A percentile compares a stretch with the other conserved stretches of the same genome.
phyloP scores from a whole-genome alignment of 2,329 filamentous ascomycete species.

The Calonectria ilicicola region DNA sequence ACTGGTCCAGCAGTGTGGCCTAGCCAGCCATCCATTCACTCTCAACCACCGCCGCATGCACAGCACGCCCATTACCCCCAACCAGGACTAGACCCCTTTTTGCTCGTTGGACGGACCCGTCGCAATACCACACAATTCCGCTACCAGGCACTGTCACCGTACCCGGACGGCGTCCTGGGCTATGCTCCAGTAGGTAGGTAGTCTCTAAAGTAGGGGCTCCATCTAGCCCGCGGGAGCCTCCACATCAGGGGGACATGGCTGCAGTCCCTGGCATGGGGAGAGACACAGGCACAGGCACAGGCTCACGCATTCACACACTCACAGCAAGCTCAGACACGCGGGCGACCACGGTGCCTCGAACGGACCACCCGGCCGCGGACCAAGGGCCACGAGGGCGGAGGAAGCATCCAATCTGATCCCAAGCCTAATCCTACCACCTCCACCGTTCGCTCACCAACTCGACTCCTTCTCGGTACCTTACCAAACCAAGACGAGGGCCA shows the following conservation, averaged over 20 bases:
- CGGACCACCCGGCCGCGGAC: conserved; percentile 14
- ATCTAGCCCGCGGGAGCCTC: conserved; percentile 14
- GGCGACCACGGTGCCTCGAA: conserved; percentile 9
- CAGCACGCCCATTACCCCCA: conserved; percentile 30
- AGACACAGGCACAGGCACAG: background rate
- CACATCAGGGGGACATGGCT: background rate
- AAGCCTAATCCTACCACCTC: conserved; percentile 23
- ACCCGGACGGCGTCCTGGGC: background rate
- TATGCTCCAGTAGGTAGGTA: conserved; percentile 12
- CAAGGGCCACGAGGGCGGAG: conserved; percentile 15
- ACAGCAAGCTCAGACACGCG: conserved; percentile 18
- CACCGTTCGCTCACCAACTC: conserved; percentile 21
- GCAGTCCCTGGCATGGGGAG: background rate
- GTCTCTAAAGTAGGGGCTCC: background rate
- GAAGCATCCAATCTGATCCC: conserved; percentile 24
- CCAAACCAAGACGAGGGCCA: conserved; percentile 19
- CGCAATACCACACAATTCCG: conserved; percentile 29
- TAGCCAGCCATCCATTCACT: conserved; percentile 34
- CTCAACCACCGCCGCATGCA: conserved; percentile 14
- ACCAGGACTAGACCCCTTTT: conserved; percentile 31
- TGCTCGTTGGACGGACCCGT: conserved; percentile 27
- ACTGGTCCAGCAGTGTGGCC: conserved; percentile 25
- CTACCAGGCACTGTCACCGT: conserved; percentile 13
- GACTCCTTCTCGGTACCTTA: conserved; percentile 10
- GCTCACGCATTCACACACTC: conserved; percentile 4